Percentiles rank a stretch among this genome's conserved stretches.
Conservation (phyloP, 768 basidiomycete genomes). For the Lactarius tabidus region DNA sequence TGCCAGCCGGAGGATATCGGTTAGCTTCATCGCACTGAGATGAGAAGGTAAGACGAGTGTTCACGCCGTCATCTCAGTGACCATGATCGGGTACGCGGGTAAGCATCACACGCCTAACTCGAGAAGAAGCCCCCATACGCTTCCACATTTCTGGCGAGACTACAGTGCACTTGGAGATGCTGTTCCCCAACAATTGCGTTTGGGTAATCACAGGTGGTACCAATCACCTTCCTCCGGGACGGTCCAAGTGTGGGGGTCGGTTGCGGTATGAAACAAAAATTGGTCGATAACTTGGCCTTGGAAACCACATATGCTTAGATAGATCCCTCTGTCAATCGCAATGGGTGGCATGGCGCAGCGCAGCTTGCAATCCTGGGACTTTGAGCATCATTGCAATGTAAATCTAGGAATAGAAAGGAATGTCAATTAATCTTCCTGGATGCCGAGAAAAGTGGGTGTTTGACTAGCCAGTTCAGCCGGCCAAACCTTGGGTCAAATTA, state of each 20-base stretch:
- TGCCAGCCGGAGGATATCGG: not conserved
- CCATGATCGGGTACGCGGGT: not conserved
- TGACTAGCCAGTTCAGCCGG: not conserved
- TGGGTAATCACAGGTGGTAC: not conserved
- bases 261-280: no score
- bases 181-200: not conserved
- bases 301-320: no score
- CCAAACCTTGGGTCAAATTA: no score
- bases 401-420: not conserved
- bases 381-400: not conserved
- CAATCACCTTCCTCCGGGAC: not conserved
- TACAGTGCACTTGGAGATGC: no score
- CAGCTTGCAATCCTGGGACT: not conserved
- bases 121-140: not conserved
- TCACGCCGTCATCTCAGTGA: not conserved
- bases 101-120: not conserved
- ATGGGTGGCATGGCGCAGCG: no score
- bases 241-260: not conserved
- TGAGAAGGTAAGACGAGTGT: not conserved
- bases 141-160: not conserved
- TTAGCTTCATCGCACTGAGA: not conserved
- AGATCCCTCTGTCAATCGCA: no score
- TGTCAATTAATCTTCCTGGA: not conserved
- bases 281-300: not conserved
- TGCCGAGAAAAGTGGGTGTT: not conserved